Evolutionary conservation across 2,329 filamentous ascomycete species (phyloP).

Genomic region (Chrysoporthe deuterocubensis): DNA sequence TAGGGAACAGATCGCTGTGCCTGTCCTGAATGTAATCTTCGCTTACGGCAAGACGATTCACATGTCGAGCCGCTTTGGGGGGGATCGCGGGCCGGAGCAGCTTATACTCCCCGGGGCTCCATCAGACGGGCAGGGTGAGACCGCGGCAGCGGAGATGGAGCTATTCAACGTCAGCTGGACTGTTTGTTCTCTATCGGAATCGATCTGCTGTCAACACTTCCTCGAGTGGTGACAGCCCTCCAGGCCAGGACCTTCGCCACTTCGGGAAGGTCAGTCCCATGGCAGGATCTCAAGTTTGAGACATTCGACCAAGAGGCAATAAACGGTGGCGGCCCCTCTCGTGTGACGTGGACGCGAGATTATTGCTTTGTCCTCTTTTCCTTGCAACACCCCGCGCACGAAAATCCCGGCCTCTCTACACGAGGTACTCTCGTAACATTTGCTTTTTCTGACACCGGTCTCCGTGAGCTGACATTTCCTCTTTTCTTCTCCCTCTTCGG

Average conservation of each 20-base stretch:
- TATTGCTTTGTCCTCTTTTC: slow-evolving; percentile 20
- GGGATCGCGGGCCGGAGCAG: slow-evolving; percentile 8
- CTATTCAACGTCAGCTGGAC: slow-evolving; percentile 4
- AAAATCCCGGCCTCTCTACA: slow-evolving; percentile 24
- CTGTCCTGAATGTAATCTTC: slow-evolving; percentile 16
- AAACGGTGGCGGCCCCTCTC: slow-evolving; percentile 19
- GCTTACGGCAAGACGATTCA: slow-evolving; percentile 21
- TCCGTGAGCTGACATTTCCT: neutral
- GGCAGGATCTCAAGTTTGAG: slow-evolving; percentile 26
- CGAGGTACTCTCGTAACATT: neutral
- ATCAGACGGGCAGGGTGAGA: slow-evolving; percentile 3
- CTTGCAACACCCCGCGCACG: slow-evolving; percentile 15
- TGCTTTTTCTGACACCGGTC: neutral
- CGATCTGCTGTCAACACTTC: slow-evolving; percentile 8
- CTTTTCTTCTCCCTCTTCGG: slow-evolving; percentile 10
- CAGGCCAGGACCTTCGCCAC: slow-evolving; percentile 17
- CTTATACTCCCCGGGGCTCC: slow-evolving; percentile 6
- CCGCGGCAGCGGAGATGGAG: neutral
- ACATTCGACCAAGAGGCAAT: slow-evolving; percentile 27
- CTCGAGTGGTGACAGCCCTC: neutral
- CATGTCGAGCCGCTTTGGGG: slow-evolving; percentile 13
- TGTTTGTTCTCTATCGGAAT: slow-evolving; percentile 15
- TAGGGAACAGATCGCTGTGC: slow-evolving; percentile 25
- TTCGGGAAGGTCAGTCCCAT: slow-evolving; percentile 25
- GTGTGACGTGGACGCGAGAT: slow-evolving; percentile 19